Evolutionary conservation across 345 rosid species (phyloP), one percentile per base, ranked within the genome.

Genomic region (Mercurialis annua): DNA sequence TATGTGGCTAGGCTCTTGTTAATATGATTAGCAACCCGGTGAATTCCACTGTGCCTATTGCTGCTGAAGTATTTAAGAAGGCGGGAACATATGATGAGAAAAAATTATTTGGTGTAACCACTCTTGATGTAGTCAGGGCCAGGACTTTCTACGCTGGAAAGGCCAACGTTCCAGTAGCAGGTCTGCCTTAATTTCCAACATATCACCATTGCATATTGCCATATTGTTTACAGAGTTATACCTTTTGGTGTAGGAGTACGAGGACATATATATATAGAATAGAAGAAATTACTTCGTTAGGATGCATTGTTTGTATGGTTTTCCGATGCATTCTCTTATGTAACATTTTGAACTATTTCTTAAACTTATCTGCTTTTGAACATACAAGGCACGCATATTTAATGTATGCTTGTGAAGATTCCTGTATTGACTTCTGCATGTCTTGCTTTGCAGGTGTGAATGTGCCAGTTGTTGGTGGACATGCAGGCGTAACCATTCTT

Each of bases 1-100:
- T 68, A n/a, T n/a, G 61, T 34, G 16, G 12, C 5, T 78, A 87
- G 87, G 90, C 96, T 14, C 78, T 85, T 54, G 80, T 89, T 49
- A 89, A 89, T 23, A 85, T 89, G 88, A 89, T 89, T 38, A 89
- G 96, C 84, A 89, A 87, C 81, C 90, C 87, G 2, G 96, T 89
- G 75, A 89, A 89, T 82, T 87, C 92, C 16, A 89, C 90, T 0
- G 92, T 89, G 51, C 92, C 92, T 0, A 89, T 89, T 34, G 90
- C 90, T 0, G 79, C 92, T 36, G 96, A 89, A 82, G 76, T 89
- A 52, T 89, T 89, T 65, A 89, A 87, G 80, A 85, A 85, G 71
- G 96, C 89, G 29, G 92, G 96, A 68, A 85, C 82, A 5, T 89
- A 85, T 49, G 80, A 85, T 68, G 87, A 78, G 61, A 89, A 74